These are phyloP conservation scores for Fallopia convolvulus DNA, from an alignment of 148 eudicot species.

Conservation along the genomic window DNA sequence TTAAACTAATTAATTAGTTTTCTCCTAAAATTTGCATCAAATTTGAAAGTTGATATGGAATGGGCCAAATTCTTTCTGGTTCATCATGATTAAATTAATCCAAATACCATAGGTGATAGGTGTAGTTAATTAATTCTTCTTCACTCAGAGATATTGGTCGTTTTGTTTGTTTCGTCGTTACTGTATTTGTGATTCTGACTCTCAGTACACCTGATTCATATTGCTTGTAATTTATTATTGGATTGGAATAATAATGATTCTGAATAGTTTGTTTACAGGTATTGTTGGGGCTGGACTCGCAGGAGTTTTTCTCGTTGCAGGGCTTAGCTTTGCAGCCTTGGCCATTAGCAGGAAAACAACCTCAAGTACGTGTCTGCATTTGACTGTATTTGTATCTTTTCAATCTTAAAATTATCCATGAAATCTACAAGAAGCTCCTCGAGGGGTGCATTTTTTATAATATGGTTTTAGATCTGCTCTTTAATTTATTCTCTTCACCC, in stretches of 20 bases:
- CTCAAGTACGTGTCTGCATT: constrained; percentile 45
- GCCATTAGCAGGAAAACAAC: constrained; percentile 47
- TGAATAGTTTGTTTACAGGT: constrained; percentile 76
- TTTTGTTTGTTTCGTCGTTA: background rate
- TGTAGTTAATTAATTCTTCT: background rate
- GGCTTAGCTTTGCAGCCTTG: constrained; percentile 66
- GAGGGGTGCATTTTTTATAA: background rate
- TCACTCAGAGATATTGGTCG: background rate
- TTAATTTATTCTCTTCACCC: background rate
- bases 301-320: constrained; percentile 65
- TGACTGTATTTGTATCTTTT: background rate
- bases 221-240: constrained; percentile 8
- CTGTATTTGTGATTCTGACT: background rate
- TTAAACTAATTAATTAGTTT: background rate
- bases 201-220: background rate
- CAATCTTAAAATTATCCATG: background rate
- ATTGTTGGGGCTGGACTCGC: constrained; percentile 76
- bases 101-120: background rate
- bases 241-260: constrained; percentile 29
- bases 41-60: background rate
- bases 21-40: background rate
- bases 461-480: background rate
- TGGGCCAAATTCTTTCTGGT: background rate
- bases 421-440: background rate
- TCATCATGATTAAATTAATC: background rate